A percentile compares a stretch with the other conserved stretches of the same genome.
phyloP scores from a whole-genome alignment of 2,329 filamentous ascomycete species.

The Periconia digitata region DNA sequence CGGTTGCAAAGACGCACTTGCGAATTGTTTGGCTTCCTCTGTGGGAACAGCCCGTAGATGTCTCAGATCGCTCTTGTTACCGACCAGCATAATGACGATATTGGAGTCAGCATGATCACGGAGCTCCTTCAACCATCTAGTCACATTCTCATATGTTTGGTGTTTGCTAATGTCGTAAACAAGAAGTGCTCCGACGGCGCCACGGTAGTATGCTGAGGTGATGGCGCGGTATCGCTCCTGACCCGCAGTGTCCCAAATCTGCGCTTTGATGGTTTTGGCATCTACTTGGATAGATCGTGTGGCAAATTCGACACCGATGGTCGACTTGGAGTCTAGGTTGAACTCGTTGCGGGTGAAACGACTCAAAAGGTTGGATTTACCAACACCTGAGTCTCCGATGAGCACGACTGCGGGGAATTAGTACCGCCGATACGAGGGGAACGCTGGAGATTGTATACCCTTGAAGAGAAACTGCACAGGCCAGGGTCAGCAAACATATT shows the following conservation, averaged over 20 bases:
- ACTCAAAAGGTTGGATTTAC: slow-evolving; percentile 99
- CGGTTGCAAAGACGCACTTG: slow-evolving; percentile 62
- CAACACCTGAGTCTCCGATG: slow-evolving; percentile 98
- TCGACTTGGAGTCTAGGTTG: slow-evolving; percentile 99
- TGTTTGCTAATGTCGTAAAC: slow-evolving; percentile 99
- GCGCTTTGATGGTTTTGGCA: slow-evolving; percentile 99
- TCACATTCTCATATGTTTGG: slow-evolving; percentile 98
- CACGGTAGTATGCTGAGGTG: slow-evolving; percentile 98
- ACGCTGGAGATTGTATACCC: slow-evolving; percentile 58
- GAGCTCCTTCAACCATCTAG: slow-evolving; percentile 97
- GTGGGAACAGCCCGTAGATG: slow-evolving; percentile 96
- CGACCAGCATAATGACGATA: slow-evolving; percentile 99
- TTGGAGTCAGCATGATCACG: slow-evolving; percentile 97
- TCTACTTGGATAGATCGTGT: slow-evolving; percentile 98
- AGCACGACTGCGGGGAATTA: slow-evolving; percentile 72
- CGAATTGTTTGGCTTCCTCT: slow-evolving; percentile 97
- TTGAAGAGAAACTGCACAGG: slow-evolving; percentile 90
- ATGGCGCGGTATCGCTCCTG: slow-evolving; percentile 99
- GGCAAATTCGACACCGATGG: slow-evolving; percentile 98
- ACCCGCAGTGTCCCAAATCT: slow-evolving; percentile 99
- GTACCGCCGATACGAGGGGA: slow-evolving; percentile 20
- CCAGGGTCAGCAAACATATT: slow-evolving; percentile 24
- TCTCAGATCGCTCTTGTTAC: slow-evolving; percentile 99
- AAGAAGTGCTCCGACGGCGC: slow-evolving; percentile 92
- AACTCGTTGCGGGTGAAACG: slow-evolving; percentile 99